phyloP scores from a whole-genome alignment of 2,329 filamentous ascomycete genomes.

The Ophiocordyceps camponoti-floridani region DNA sequence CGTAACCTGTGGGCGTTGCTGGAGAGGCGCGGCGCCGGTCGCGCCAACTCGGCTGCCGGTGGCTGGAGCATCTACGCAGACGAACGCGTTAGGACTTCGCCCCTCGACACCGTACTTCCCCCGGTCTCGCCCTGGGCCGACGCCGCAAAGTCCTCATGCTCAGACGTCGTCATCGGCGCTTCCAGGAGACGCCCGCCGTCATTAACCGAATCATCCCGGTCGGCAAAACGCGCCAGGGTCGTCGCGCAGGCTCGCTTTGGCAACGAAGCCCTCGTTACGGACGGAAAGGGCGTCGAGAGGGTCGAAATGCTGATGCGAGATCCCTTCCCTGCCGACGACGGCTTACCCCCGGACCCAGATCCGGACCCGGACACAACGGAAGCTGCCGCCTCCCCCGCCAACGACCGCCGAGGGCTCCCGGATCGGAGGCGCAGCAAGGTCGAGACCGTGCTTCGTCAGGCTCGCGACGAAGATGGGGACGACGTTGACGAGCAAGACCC shows the following conservation, averaged over 20 bases:
- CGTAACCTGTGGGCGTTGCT: slow-evolving; percentile 55
- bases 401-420: slow-evolving; percentile 1
- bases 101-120: slow-evolving; percentile 33
- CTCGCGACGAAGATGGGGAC: slow-evolving; percentile 6
- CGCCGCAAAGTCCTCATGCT: slow-evolving; percentile 20
- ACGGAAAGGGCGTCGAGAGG: slow-evolving; percentile 43
- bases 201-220: slow-evolving; percentile 11
- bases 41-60: slow-evolving; percentile 54
- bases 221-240: slow-evolving; percentile 38
- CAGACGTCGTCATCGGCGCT: slow-evolving; percentile 5
- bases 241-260: slow-evolving; percentile 57
- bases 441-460: slow-evolving; percentile 15
- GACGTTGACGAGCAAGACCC: slow-evolving; percentile 10
- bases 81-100: slow-evolving; percentile 33
- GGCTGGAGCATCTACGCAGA: slow-evolving; percentile 68
- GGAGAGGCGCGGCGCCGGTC: slow-evolving; percentile 48
- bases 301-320: slow-evolving; percentile 43
- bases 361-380: too few relatives aligned
- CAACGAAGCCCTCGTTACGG: slow-evolving; percentile 31
- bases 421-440: slow-evolving; percentile 15
- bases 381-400: slow-evolving; percentile 7
- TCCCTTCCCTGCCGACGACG: slow-evolving; percentile 22
- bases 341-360: slow-evolving; percentile 4
- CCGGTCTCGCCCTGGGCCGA: slow-evolving; percentile 8
- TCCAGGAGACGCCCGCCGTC: slow-evolving; percentile 11